A percentile compares a stretch with the other conserved stretches of the same genome.
These are phyloP conservation scores for Akebia trifoliata DNA, from an alignment of 164 flowering plant species.

Conservation along the genomic window DNA sequence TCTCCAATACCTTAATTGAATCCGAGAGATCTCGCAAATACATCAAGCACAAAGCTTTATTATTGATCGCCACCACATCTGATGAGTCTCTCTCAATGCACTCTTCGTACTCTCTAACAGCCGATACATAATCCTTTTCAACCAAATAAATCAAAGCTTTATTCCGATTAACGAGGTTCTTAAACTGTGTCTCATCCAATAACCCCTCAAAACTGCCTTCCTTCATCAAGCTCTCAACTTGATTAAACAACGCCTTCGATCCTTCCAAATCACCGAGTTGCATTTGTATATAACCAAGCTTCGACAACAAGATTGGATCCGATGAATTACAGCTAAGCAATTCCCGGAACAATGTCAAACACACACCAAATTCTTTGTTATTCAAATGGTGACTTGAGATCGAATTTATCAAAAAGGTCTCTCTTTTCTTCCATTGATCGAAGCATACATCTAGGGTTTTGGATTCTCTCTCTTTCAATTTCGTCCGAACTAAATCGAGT, in stretches of 20 bases:
- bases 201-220: constrained; percentile 20
- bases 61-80: constrained; percentile 79
- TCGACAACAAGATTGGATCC: constrained; percentile 55
- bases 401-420: constrained; percentile 44
- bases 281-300: constrained; percentile 77
- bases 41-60: constrained; percentile 94
- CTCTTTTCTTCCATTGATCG: constrained; percentile 64
- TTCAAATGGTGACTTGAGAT: constrained; percentile 57
- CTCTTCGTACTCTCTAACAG: constrained; percentile 90
- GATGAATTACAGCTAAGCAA: constrained; percentile 14
- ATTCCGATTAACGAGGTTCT: constrained; percentile 68
- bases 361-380: constrained; percentile 56
- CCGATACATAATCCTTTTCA: constrained; percentile 88
- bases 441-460: constrained; percentile 14
- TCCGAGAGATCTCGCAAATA: constrained; percentile 91
- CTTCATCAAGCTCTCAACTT: constrained; percentile 41
- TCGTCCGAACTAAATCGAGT: constrained; percentile 45
- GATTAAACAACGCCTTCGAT: constrained; percentile 48
- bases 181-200: constrained; percentile 36
- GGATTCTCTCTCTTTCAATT: constrained; percentile 20
- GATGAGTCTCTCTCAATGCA: constrained; percentile 75
- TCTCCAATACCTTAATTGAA: constrained; percentile 91
- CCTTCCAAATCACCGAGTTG: constrained; percentile 85
- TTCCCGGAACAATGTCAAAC: constrained; percentile 49
- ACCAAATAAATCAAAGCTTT: constrained; percentile 79